Evolutionary conservation across 2,329 filamentous ascomycete genomes (phyloP).

Genomic region (Tolypocladium guangdongense): DNA sequence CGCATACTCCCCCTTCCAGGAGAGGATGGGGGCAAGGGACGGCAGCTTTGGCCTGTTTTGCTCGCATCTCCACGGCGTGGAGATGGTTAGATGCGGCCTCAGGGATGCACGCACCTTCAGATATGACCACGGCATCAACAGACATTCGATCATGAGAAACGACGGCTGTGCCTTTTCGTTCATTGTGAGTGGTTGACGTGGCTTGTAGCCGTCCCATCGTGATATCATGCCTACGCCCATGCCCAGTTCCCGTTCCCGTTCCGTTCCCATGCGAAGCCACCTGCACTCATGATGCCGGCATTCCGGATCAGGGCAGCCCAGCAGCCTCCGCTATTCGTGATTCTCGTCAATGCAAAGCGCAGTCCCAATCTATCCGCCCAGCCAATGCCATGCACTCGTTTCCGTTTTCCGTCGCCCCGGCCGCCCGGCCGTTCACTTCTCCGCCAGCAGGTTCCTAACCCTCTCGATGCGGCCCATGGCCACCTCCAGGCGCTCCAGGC

Average conservation of each 20-base stretch:
- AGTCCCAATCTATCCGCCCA: no score
- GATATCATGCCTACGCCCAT: not conserved
- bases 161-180: not conserved
- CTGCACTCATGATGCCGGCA: not conserved
- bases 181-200: not conserved
- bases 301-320: not conserved
- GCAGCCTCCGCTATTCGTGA: not conserved
- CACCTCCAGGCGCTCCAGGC: slow-evolving; percentile 60
- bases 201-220: not conserved
- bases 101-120: not conserved
- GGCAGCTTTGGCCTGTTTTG: not conserved
- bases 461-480: slow-evolving; percentile 62
- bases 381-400: not conserved
- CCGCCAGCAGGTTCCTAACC: slow-evolving; percentile 49
- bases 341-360: not conserved
- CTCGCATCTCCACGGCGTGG: not conserved
- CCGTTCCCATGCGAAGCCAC: not conserved
- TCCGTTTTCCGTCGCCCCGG: not conserved
- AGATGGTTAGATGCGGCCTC: not conserved
- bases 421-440: slow-evolving; percentile 5
- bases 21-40: not conserved
- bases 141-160: not conserved
- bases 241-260: no score
- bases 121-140: not conserved
- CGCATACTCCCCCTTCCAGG: not conserved